These are phyloP conservation scores for Solidago caesia DNA, from an alignment of 129 eudicot species.

Conservation along the genomic window DNA sequence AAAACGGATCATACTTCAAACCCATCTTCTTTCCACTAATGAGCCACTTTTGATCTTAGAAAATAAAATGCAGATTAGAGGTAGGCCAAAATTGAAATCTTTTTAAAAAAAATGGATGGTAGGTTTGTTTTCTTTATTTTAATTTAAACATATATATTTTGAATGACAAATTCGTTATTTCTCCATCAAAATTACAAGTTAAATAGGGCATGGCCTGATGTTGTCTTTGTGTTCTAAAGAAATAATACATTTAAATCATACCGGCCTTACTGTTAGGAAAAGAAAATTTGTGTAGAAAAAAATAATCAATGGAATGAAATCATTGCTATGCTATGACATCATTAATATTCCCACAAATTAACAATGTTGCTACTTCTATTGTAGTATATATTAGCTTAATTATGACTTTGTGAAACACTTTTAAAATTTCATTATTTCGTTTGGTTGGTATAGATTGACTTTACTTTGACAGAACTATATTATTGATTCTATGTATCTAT, in stretches of 20 bases:
- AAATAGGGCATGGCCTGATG: too few species aligned
- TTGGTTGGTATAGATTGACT: slow-evolving; percentile 33
- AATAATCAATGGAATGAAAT: too few species aligned
- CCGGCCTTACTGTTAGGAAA: too few species aligned
- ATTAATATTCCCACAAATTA: slow-evolving; percentile 1
- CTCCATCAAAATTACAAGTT: too few species aligned
- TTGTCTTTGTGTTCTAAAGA: too few species aligned
- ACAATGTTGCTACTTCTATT: not conserved
- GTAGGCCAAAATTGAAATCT: not conserved
- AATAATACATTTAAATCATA: too few species aligned
- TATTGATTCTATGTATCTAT: slow-evolving; percentile 9
- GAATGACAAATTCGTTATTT: too few species aligned
- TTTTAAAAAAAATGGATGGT: too few species aligned
- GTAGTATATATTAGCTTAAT: slow-evolving; percentile 7
- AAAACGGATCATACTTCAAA: slow-evolving; percentile 33
- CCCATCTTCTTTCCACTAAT: slow-evolving; percentile 38
- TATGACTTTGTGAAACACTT: slow-evolving; percentile 15
- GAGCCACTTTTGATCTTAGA: slow-evolving; percentile 1
- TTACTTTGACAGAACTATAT: not conserved
- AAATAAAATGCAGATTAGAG: not conserved
- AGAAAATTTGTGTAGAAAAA: too few species aligned
- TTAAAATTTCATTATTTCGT: slow-evolving; percentile 16
- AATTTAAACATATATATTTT: too few species aligned
- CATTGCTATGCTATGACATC: too few species aligned
- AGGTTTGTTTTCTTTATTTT: too few species aligned